Evolutionary conservation across 495 filamentous ascomycete genomes (phyloP).

Genomic region (Lophiotrema nucula): DNA sequence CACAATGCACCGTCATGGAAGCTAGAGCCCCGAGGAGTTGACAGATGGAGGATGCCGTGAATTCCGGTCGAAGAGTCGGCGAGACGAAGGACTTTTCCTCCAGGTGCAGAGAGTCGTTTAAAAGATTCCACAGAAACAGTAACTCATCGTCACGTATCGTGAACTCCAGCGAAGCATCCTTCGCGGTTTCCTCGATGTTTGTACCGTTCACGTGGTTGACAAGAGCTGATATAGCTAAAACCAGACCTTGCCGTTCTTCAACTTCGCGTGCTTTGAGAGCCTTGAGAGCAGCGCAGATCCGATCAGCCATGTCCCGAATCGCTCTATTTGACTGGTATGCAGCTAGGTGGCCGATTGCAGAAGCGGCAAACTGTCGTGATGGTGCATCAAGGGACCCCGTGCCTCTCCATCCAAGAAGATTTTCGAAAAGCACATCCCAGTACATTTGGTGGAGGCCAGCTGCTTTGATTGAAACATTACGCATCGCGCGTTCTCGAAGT

Average conservation of each 20-base stretch:
- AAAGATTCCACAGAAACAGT: slow-evolving; percentile 23
- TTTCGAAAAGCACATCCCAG: slow-evolving; percentile 65
- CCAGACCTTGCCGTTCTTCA: slow-evolving; percentile 41
- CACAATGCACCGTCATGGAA: neutral
- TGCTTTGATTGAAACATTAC: slow-evolving; percentile 67
- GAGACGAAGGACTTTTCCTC: slow-evolving; percentile 33
- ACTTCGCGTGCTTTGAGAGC: slow-evolving; percentile 25
- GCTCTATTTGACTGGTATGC: neutral
- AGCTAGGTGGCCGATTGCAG: slow-evolving; percentile 62
- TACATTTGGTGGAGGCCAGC: slow-evolving; percentile 65
- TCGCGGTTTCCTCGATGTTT: neutral
- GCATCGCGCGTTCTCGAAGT: slow-evolving; percentile 75
- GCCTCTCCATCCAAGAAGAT: slow-evolving; percentile 83
- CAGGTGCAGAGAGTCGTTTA: slow-evolving; percentile 18
- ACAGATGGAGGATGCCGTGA: slow-evolving; percentile 29
- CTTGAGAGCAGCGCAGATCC: slow-evolving; percentile 22
- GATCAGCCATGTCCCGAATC: slow-evolving; percentile 21
- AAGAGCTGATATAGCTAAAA: slow-evolving; percentile 30
- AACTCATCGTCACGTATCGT: slow-evolving; percentile 13
- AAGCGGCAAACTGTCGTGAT: slow-evolving; percentile 69
- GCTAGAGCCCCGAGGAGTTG: slow-evolving; percentile 24
- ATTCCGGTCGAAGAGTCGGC: slow-evolving; percentile 31
- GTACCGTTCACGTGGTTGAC: slow-evolving; percentile 9
- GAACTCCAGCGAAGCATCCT: neutral
- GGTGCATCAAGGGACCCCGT: slow-evolving; percentile 71